Evolutionary conservation across 768 basidiomycete genomes (phyloP).

Genomic region (Myochromella boudieri): DNA sequence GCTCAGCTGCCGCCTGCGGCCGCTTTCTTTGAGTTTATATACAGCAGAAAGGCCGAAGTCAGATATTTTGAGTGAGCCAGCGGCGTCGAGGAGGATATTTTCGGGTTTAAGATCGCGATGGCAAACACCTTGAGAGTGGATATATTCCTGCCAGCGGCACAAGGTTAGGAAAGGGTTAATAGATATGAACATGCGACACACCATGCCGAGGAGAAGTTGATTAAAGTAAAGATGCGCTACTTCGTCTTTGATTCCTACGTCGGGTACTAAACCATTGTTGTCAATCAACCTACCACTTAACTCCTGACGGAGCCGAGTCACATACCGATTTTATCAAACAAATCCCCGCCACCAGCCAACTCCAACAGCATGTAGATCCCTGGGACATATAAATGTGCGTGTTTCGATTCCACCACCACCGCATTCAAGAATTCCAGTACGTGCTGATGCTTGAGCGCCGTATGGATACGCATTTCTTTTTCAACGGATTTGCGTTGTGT

Average conservation of each 20-base stretch:
- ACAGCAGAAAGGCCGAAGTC: conserved; percentile 96
- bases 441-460: conserved; percentile 72
- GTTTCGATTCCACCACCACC: conserved; percentile 67
- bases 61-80: conserved; percentile 86
- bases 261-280: conserved; percentile 61
- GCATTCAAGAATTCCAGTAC: conserved; percentile 85
- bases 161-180: background rate
- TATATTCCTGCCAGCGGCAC: conserved; percentile 58
- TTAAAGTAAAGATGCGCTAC: conserved; percentile 89
- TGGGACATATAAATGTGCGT: conserved; percentile 58
- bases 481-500: conserved; percentile 78
- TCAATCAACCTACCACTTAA: background rate
- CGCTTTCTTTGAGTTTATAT: conserved; percentile 79
- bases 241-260: conserved; percentile 83
- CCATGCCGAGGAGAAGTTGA: conserved; percentile 84
- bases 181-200: conserved; percentile 28
- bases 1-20: conserved; percentile 70
- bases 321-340: conserved; percentile 98
- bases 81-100: conserved; percentile 83
- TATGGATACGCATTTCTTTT: conserved; percentile 91
- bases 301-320: no score
- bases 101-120: conserved; percentile 98
- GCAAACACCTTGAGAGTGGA: conserved; percentile 88
- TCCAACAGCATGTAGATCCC: conserved; percentile 94
- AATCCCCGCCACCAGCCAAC: conserved; percentile 88